Percentiles rank a stretch among this genome's conserved stretches.
Evolutionary conservation across 495 filamentous ascomycete genomes (phyloP).

Genomic region (Glutinoglossum americanum): DNA sequence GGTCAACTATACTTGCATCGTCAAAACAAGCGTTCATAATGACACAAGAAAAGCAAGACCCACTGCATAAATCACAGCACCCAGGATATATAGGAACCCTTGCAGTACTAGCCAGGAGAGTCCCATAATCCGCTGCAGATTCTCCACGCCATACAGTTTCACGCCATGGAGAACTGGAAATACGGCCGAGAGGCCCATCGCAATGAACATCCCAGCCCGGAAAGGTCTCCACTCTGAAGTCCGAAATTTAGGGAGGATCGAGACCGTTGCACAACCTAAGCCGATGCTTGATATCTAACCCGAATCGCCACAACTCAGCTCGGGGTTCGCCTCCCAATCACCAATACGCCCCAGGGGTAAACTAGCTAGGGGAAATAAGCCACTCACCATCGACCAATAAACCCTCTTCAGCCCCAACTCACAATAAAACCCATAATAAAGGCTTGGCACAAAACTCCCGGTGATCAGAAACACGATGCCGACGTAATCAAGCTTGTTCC

Average conservation of each 20-base stretch:
- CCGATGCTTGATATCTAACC: constrained; percentile 55
- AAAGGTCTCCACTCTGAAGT: constrained; percentile 66
- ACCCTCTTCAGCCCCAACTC: constrained; percentile 32
- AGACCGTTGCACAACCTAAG: constrained; percentile 49
- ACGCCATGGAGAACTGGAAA: constrained; percentile 64
- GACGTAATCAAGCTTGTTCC: constrained; percentile 69
- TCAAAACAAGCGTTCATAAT: too few relatives aligned
- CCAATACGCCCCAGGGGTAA: not conserved
- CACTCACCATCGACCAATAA: constrained; percentile 53
- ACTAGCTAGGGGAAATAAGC: not conserved
- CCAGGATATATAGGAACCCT: constrained; percentile 66
- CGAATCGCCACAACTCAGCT: not conserved
- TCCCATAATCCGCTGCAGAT: constrained; percentile 50
- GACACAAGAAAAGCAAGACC: constrained; percentile 10
- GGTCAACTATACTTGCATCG: too few relatives aligned
- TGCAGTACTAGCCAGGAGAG: constrained; percentile 64
- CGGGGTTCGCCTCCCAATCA: too few relatives aligned
- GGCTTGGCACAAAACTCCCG: constrained; percentile 64
- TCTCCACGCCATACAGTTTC: constrained; percentile 30
- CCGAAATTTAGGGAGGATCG: constrained; percentile 58
- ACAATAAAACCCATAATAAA: constrained; percentile 76
- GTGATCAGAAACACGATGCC: constrained; percentile 80
- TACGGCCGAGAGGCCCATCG: constrained; percentile 64
- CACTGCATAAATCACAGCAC: constrained; percentile 64
- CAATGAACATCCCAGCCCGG: constrained; percentile 78